Evolutionary conservation across 441 rosid species (phyloP), one percentile per base, ranked within the genome.

Genomic region (Eutrema salsugineum): DNA sequence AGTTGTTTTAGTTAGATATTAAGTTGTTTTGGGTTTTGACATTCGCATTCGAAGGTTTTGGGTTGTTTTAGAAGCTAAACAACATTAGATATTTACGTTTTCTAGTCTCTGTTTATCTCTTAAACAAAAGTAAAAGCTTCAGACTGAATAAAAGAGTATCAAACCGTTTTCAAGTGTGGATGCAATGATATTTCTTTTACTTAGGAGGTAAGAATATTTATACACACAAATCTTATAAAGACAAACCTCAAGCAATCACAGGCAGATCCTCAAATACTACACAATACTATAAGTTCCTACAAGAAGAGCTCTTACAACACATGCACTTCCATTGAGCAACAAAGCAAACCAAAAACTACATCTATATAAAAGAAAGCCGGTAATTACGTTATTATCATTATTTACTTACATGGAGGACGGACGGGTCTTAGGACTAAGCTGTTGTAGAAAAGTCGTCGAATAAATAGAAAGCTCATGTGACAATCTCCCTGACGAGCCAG

Each of bases 401-500:
- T n/a, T n/a, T 53, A 74, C 70, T 28, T 67, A 53, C 68, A 74
- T 24, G 68, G 55, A 59, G 16, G 71, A 74, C 1, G 1, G 24
- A 66, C 32, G 0, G 5, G 22, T 38, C 10, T 47, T n/a, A 35
- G 30, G 24, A 11, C 39, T 20, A 12, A 57, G 28, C n/a, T 15
- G 51, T 24, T 55, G 35, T 68, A 54, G 78, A 68, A 44, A 73
- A 50, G 78, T 81, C 82, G 56, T 60, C 81, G 17, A 75, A 81
- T 71, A 54, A 5, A 57, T 22, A 4, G 64, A 44, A 47, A 62
- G 19, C 8, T 89, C 81, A 94, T 11, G 87, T 82, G 47, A 81
- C 53, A 75, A 85, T 86, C 82, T 89, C 91, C 61, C 85, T 82
- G 50, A 89, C 87, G 22, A 89, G 94, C 94, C 94, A 89, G 64